These are phyloP conservation scores for Chaetomiaceae sp. DNA, from an alignment of 2,329 filamentous ascomycete genomes.

Conservation along the genomic window DNA sequence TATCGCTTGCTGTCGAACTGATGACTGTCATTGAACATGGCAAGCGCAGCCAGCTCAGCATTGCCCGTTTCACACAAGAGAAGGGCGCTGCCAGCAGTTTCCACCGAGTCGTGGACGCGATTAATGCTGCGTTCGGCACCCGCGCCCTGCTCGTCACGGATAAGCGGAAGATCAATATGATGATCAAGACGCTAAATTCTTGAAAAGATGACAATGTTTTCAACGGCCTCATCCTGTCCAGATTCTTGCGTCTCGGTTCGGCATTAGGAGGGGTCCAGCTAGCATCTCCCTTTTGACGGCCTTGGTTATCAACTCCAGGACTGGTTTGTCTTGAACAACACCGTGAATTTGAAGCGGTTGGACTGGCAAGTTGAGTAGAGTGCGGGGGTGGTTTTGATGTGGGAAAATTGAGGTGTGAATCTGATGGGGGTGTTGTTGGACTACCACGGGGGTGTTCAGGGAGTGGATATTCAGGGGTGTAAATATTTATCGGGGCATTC, in stretches of 20 bases:
- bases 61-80: conserved; percentile 84
- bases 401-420: not conserved
- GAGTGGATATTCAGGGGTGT: conserved; percentile 3
- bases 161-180: conserved; percentile 63
- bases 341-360: not conserved
- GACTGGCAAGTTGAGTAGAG: not conserved
- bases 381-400: not conserved
- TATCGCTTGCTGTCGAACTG: conserved; percentile 82
- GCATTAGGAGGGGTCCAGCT: not conserved
- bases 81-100: conserved; percentile 90
- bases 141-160: conserved; percentile 67
- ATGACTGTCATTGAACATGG: conserved; percentile 88
- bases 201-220: conserved; percentile 31
- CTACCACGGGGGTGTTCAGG: not conserved
- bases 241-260: not conserved
- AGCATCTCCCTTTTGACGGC: not conserved
- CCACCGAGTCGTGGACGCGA: conserved; percentile 72
- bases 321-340: not conserved
- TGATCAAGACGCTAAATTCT: conserved; percentile 63
- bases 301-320: conserved; percentile 2
- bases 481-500: not conserved
- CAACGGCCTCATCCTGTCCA: not conserved
- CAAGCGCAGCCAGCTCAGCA: conserved; percentile 67
- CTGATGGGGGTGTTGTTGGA: conserved; percentile 9
- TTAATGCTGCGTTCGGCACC: conserved; percentile 63